Evolutionary conservation across 2,329 filamentous ascomycete genomes (phyloP).

Genomic region (Verticillium isaacii): DNA sequence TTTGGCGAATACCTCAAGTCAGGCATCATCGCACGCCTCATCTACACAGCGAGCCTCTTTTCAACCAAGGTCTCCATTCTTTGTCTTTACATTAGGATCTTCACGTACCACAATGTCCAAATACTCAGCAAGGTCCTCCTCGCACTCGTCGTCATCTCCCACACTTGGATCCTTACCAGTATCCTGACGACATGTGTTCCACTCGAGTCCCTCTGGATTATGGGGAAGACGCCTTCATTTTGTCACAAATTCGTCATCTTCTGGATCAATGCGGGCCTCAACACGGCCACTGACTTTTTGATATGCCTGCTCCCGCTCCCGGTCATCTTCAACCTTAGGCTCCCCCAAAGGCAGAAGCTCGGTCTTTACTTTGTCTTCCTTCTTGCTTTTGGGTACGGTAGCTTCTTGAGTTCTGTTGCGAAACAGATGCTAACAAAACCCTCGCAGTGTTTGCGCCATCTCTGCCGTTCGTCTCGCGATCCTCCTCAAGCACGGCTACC

Average conservation of each 20-base stretch:
- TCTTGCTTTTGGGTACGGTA: slow-evolving; percentile 29
- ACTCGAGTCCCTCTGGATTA: slow-evolving; percentile 12
- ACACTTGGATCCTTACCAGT: slow-evolving; percentile 16
- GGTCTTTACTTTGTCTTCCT: slow-evolving; percentile 31
- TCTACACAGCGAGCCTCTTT: slow-evolving; percentile 13
- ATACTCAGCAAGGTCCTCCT: slow-evolving; percentile 18
- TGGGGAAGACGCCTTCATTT: slow-evolving; percentile 5
- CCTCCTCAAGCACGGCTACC: slow-evolving; percentile 15
- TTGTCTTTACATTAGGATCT: slow-evolving; percentile 17
- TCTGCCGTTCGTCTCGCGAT: slow-evolving; percentile 25
- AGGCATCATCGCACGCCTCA: slow-evolving; percentile 9
- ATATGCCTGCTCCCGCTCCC: slow-evolving; percentile 31
- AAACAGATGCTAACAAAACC: slow-evolving; percentile 5
- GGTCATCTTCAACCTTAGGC: slow-evolving; percentile 36
- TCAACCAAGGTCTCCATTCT: slow-evolving; percentile 18
- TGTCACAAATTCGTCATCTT: slow-evolving; percentile 15
- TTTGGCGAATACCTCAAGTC: slow-evolving; percentile 7
- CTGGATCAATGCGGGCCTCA: slow-evolving; percentile 18
- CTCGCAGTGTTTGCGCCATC: slow-evolving; percentile 27
- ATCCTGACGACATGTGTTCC: slow-evolving; percentile 17
- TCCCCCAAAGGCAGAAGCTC: slow-evolving; percentile 35
- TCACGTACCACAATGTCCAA: slow-evolving; percentile 16
- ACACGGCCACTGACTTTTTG: slow-evolving; percentile 18
- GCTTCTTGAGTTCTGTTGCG: slow-evolving; percentile 4
- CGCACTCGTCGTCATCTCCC: slow-evolving; percentile 11